Base-by-base conservation (phyloP, 169 alveolate genomes). In the Plasmodium gaboni region DNA sequence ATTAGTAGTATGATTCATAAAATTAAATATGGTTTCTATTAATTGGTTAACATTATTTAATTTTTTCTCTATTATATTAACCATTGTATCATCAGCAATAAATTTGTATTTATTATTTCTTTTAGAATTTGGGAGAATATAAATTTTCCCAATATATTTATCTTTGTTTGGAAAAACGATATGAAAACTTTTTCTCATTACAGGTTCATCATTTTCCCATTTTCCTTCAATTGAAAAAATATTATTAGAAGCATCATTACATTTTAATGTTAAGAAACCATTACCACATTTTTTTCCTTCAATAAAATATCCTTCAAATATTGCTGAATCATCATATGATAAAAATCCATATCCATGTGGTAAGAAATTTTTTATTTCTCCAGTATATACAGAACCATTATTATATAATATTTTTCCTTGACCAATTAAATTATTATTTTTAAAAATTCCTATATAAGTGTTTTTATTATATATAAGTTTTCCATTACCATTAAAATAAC, bases 311-410 rank as follows among this genome's bases (percentile, higher is more conserved):
- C 90, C 90, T 63, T 80, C 90, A 80, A 67, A 80, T 68, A 68
- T 50, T 12, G 65, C 59, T 8, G 74, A 26, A 38, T 32, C 48
- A 53, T 80, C 69, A 61, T 80, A 80, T 24, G 90, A 80, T 9
- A 65, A 71, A 65, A 80, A 80, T n/a, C 90, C 90, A 80, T 80
- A 80, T 51, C 90, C 90, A 80, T 80, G 90, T 13, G 90, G 90
- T 55, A 80, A 46, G 19, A 80, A 68, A 60, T 57, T 68, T 60
- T 80, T 80, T 12, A 80, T 80, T 80, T 80, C 73, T 19, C 90
- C 90, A 10, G 90, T 80, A 67, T 80, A 80, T 19, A 80, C 59
- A 67, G 19, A 48, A 19, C 90, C 90, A 53, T 57, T 80, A 67
- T 80, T 44, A 71, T 80, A 72, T 42, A 80, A 68, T 26, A 80